phyloP scores from a whole-genome alignment of 2,329 filamentous ascomycete species.

The Trichocomaceae sp. region DNA sequence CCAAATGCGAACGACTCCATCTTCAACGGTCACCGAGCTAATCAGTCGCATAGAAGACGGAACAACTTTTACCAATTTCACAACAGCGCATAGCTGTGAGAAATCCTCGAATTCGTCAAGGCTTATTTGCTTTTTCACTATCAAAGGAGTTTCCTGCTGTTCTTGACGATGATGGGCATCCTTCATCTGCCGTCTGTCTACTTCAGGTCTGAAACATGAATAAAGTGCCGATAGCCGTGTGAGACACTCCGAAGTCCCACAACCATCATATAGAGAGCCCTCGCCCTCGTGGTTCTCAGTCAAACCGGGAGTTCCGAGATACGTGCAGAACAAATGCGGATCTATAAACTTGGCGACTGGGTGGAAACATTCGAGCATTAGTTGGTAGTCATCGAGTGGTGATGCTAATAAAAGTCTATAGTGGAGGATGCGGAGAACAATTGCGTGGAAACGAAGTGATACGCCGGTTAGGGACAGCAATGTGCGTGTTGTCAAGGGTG shows the following conservation, averaged over 20 bases:
- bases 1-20: constrained; percentile 65
- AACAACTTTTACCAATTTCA: constrained; percentile 62
- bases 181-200: constrained; percentile 29
- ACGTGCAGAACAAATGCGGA: constrained; percentile 62
- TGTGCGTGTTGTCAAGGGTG: constrained; percentile 43
- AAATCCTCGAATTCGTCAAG: constrained; percentile 67
- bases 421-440: constrained; percentile 59
- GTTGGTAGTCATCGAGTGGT: constrained; percentile 53
- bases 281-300: constrained; percentile 36
- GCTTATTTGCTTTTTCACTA: constrained; percentile 55
- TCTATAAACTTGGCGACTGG: constrained; percentile 62
- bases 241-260: constrained; percentile 27
- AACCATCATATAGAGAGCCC: constrained; percentile 32
- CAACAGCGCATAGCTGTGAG: constrained; percentile 63
- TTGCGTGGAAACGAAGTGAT: constrained; percentile 57
- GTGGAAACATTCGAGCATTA: constrained; percentile 74
- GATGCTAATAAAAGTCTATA: constrained; percentile 56
- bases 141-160: not conserved
- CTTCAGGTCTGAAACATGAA: constrained; percentile 62
- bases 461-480: constrained; percentile 54
- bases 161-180: not conserved
- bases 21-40: constrained; percentile 59
- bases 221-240: constrained; percentile 54
- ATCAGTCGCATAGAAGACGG: constrained; percentile 56
- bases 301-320: constrained; percentile 59